A percentile compares a stretch with the other conserved stretches of the same genome.
These are phyloP conservation scores for Harringtonia aguacate DNA, from an alignment of 2,329 filamentous ascomycete genomes.

Conservation along the genomic window DNA sequence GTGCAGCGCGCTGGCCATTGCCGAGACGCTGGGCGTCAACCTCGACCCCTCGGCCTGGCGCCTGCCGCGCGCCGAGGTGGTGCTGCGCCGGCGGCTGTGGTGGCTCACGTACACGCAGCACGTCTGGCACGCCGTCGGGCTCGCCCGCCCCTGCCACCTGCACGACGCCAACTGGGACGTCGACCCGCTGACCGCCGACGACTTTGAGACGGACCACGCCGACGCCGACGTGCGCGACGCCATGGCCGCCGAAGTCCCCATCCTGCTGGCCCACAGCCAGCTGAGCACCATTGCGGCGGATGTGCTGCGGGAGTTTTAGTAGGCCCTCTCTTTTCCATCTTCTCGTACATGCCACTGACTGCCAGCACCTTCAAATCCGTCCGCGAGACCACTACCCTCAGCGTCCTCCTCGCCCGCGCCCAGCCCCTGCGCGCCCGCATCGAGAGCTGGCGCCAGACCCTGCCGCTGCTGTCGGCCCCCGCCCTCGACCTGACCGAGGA, in stretches of 20 bases:
- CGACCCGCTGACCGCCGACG: constrained; percentile 7
- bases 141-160: constrained; percentile 13
- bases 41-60: constrained; percentile 13
- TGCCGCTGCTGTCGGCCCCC: constrained; percentile 14
- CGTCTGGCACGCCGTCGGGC: constrained; percentile 14
- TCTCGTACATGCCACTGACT: neutral
- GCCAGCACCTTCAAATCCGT: constrained; percentile 8
- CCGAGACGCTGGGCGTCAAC: constrained; percentile 15
- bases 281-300: constrained; percentile 14
- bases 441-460: constrained; percentile 16
- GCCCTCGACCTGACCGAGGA: constrained; percentile 12
- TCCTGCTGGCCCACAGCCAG: constrained; percentile 13
- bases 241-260: constrained; percentile 7
- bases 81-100: constrained; percentile 16
- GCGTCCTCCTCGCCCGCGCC: constrained; percentile 11
- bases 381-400: constrained; percentile 4
- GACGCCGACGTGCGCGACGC: constrained; percentile 1
- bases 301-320: constrained; percentile 16
- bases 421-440: constrained; percentile 15
- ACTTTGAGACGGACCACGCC: constrained; percentile 11
- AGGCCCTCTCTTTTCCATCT: constrained; percentile 1
- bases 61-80: constrained; percentile 13
- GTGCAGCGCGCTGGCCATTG: constrained; percentile 14
- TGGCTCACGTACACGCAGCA: constrained; percentile 15
- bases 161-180: constrained; percentile 14